Evolutionary conservation across 1,139 yeast genomes (phyloP), one percentile per base, ranked within the genome.

Genomic region (Pichia sp.): DNA sequence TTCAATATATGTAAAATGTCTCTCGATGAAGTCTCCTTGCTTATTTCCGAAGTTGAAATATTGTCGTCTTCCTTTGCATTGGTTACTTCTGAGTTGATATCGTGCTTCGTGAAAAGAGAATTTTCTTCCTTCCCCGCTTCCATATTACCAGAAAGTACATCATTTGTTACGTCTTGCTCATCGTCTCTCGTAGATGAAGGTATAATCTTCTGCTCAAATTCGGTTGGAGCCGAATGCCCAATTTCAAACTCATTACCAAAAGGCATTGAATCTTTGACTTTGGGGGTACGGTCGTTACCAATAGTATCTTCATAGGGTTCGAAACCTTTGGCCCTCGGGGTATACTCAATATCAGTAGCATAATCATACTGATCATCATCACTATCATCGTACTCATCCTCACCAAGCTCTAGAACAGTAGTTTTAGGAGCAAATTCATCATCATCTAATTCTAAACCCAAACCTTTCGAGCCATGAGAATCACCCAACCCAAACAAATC

Each of bases 401-500:
- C 8, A 34, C 12, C n/a, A 6, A 52, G 30, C 12, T 55, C 57
- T 2, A 49, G 34, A 4, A 12, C 30, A 5, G 33, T 17, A 2
- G 43, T 20, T 33, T 5, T 31, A 4, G 48, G 48, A 8, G 4
- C 20, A 14, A 14, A 30, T 16, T 48, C 29, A 12, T 41, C 51
- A 30, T 41, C 46, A 41, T 48, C 42, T 17, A 48, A 17, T 24
- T 53, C 52, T 29, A 47, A 16, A 40, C 38, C 51, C 31, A 52
- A 47, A 6, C 46, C 45, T 8, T 29, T n/a, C 3, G 45, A 10
- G 2, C 38, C 40, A 2, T 10, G n/a, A 34, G 17, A 12, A 12
- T 48, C 42, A 6, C 49, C 38, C 6, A 58, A 33, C 6, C 59
- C 61, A 53, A 75, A 75, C 40, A 74, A 61, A 49, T 70, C 70